phyloP scores from a whole-genome alignment of 2,329 filamentous ascomycete species.

The Cladosporium halotolerans region DNA sequence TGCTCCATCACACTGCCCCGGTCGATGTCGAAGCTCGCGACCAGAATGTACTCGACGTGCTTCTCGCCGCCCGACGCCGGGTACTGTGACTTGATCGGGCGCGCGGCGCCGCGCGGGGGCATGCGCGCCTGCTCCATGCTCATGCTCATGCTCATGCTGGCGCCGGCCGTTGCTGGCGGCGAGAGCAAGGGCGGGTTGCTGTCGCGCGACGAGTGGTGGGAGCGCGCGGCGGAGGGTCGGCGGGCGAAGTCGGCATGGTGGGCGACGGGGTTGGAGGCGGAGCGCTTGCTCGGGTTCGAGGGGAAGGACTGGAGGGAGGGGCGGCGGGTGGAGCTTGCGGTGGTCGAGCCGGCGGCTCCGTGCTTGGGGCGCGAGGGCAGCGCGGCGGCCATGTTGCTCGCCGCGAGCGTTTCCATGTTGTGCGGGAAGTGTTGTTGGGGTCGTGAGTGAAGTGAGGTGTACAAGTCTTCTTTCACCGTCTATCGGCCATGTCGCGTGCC shows the following conservation, averaged over 20 bases:
- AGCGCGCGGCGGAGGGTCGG: constrained; percentile 32
- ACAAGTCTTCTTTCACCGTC: neutral
- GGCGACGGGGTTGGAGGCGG: constrained; percentile 14
- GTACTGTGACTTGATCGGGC: constrained; percentile 42
- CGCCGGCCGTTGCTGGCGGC: constrained; percentile 2
- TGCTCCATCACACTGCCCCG: constrained; percentile 96
- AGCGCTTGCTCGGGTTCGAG: constrained; percentile 24
- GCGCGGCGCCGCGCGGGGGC: constrained; percentile 10
- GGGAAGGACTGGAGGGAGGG: constrained; percentile 39
- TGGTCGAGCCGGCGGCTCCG: constrained; percentile 20
- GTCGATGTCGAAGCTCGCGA: constrained; percentile 96
- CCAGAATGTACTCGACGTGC: constrained; percentile 97
- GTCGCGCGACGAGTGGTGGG: constrained; percentile 29
- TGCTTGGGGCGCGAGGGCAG: constrained; percentile 26
- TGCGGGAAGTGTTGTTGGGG: neutral
- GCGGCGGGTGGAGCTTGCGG: constrained; percentile 27
- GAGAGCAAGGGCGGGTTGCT: constrained; percentile 13
- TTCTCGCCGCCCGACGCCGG: constrained; percentile 55
- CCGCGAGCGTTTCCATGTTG: constrained; percentile 5
- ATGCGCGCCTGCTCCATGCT: neutral
- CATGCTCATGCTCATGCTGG: neutral
- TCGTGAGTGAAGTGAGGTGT: too few species aligned
- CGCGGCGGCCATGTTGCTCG: constrained; percentile 14
- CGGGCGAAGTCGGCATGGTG: constrained; percentile 6
- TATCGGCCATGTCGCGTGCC: neutral